A percentile compares a stretch with the other conserved stretches of the same genome.
Evolutionary conservation across 805 yeast genomes (phyloP).

Genomic region (Saccharomycopsis fermentans): DNA sequence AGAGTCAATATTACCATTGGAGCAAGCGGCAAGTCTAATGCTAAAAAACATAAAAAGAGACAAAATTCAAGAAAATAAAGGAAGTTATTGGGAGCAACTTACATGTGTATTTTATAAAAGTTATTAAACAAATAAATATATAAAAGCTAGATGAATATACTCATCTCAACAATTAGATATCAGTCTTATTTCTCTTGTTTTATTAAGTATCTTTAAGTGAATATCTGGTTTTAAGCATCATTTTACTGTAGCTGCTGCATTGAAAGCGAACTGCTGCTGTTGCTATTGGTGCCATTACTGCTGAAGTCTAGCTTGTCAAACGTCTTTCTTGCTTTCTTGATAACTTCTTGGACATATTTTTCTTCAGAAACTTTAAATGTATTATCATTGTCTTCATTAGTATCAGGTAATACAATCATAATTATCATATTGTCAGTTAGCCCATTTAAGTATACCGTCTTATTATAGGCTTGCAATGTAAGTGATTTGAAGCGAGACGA

Average conservation of each 20-base stretch:
- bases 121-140: neutral
- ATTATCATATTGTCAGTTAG: slow-evolving; percentile 38
- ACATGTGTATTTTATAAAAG: neutral
- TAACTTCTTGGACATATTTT: slow-evolving; percentile 12
- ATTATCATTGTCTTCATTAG: slow-evolving; percentile 6
- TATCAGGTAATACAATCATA: slow-evolving; percentile 33
- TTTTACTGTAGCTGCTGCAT: neutral
- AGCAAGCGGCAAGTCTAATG: slow-evolving; percentile 62
- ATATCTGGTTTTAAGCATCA: neutral
- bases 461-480: slow-evolving; percentile 38
- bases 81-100: neutral
- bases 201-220: neutral
- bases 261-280: neutral
- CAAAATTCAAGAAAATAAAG: neutral
- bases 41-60: slow-evolving; percentile 3
- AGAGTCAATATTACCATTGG: slow-evolving; percentile 95
- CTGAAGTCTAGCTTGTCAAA: slow-evolving; percentile 15
- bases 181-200: no score
- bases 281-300: neutral
- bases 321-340: slow-evolving; percentile 18
- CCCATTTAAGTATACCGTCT: slow-evolving; percentile 34
- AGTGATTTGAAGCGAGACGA: slow-evolving; percentile 35
- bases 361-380: slow-evolving; percentile 19
- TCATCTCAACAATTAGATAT: no score
- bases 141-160: neutral